Evolutionary conservation across 768 basidiomycete species (phyloP), one percentile per base, ranked within the genome.

Genomic region (Serendipita vermifera): DNA sequence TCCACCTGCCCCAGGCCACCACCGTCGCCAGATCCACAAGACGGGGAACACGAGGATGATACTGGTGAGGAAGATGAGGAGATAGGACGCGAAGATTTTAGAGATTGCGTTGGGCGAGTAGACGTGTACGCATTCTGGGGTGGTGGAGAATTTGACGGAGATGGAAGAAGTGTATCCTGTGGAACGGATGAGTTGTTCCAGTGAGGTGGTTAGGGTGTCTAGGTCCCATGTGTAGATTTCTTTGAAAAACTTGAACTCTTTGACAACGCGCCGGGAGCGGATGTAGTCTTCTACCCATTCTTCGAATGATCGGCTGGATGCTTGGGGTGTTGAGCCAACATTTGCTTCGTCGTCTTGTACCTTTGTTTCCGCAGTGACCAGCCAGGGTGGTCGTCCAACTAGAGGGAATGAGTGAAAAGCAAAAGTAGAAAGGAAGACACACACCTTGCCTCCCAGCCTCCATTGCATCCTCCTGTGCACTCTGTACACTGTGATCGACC

Each of bases 11-110:
- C 46, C 46, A 4, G 46, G 46, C 46, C 46, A 51, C 9, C n/a
- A 51, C 22, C 46, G 46, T 26, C 46, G 24, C 46, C 46, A 51
- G n/a, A 51, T 20, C 46, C 46, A 51, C 4, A 51, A 29, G 46
- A 51, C 24, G 9, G 46, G 46, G 22, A 51, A 51, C 4, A 51
- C 46, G 46, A 51, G 46, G 9, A 51, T 51, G 46, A 51, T 20
- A 29, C 20, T 5, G 22, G 29, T 22, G 9, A 51, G 22, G 15
- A 26, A 22, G 20, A 51, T 51, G 46, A 22, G 27, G 7, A 26
- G 20, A 15, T 29, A 22, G 24, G 46, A 51, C 20, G 46, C 24
- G n/a, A 51, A 51, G 4, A 51, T 51, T 29, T 26, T 51, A 7
- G 46, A 51, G 27, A 51, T 29, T 9, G 31, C 24, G 46, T 51